These are phyloP conservation scores for Penicillium lagena DNA, from an alignment of 495 filamentous ascomycete species.

Conservation along the genomic window DNA sequence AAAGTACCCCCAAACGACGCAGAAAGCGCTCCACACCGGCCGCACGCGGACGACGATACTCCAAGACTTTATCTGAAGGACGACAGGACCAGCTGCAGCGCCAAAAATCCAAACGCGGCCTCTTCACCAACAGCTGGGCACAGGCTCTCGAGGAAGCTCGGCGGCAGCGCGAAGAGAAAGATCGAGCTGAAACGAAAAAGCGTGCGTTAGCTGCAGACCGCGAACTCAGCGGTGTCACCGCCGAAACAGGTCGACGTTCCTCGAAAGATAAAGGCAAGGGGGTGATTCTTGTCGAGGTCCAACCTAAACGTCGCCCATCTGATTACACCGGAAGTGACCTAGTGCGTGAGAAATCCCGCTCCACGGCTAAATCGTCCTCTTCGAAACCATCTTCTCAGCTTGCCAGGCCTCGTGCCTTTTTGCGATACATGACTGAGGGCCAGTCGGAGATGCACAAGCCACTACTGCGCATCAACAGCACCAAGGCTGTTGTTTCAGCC, in stretches of 20 bases:
- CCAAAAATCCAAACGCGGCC: slow-evolving; percentile 29
- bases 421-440: slow-evolving; percentile 36
- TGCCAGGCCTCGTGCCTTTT: slow-evolving; percentile 25
- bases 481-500: slow-evolving; percentile 22
- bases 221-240: slow-evolving; percentile 10
- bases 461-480: slow-evolving; percentile 27
- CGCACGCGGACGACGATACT: slow-evolving; percentile 27
- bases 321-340: slow-evolving; percentile 19
- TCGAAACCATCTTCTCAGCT: slow-evolving; percentile 20
- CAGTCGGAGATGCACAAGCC: slow-evolving; percentile 28
- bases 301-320: slow-evolving; percentile 20
- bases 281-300: slow-evolving; percentile 7
- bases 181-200: slow-evolving; percentile 13
- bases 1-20: slow-evolving; percentile 16
- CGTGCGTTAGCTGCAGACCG: slow-evolving; percentile 16
- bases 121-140: slow-evolving; percentile 34
- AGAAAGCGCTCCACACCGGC: slow-evolving; percentile 21
- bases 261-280: not conserved
- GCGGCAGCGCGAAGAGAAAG: slow-evolving; percentile 33
- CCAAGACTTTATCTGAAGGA: slow-evolving; percentile 34
- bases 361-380: slow-evolving; percentile 18
- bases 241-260: slow-evolving; percentile 4
- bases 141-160: slow-evolving; percentile 34
- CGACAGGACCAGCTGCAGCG: slow-evolving; percentile 20
- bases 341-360: slow-evolving; percentile 9